Conservation (phyloP, 352 stramenopile species). For the Discostella stelligera region DNA sequence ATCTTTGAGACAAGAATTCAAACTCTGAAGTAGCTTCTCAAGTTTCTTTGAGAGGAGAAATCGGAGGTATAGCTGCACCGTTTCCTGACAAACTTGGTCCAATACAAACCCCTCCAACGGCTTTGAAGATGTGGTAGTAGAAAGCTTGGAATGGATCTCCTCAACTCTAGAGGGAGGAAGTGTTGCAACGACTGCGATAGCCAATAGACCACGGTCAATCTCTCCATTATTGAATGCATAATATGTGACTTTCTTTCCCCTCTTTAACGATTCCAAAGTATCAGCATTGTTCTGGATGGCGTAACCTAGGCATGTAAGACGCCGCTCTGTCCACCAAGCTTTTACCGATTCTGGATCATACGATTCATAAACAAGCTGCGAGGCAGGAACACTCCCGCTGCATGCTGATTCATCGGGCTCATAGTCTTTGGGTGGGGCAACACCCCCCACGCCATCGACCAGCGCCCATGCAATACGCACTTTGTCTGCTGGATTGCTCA, state of each 20-base stretch:
- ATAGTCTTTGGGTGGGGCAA: slow-evolving; percentile 55
- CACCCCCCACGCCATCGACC: slow-evolving; percentile 69
- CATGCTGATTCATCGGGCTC: slow-evolving; percentile 31
- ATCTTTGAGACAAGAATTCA: slow-evolving; percentile 74
- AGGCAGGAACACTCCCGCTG: slow-evolving; percentile 26
- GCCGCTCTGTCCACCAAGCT: slow-evolving; percentile 76
- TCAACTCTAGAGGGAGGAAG: slow-evolving; percentile 51
- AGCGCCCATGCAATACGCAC: slow-evolving; percentile 74
- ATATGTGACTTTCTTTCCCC: slow-evolving; percentile 72
- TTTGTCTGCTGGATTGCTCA: slow-evolving; percentile 69
- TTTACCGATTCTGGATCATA: slow-evolving; percentile 60
- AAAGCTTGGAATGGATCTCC: slow-evolving; percentile 20
- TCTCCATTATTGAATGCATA: slow-evolving; percentile 60
- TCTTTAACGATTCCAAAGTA: slow-evolving; percentile 59
- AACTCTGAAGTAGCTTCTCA: slow-evolving; percentile 73
- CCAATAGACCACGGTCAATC: slow-evolving; percentile 68
- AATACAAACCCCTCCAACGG: slow-evolving; percentile 34
- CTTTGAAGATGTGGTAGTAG: slow-evolving; percentile 9
- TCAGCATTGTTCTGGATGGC: slow-evolving; percentile 49
- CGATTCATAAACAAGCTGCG: slow-evolving; percentile 67
- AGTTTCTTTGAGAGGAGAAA: slow-evolving; percentile 75
- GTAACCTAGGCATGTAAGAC: slow-evolving; percentile 65
- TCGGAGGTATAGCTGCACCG: slow-evolving; percentile 64
- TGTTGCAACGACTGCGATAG: slow-evolving; percentile 66
- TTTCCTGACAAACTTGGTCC: slow-evolving; percentile 47